These are phyloP conservation scores for Alternaria gansuensis DNA, from an alignment of 2,329 filamentous ascomycete species.

Conservation along the genomic window DNA sequence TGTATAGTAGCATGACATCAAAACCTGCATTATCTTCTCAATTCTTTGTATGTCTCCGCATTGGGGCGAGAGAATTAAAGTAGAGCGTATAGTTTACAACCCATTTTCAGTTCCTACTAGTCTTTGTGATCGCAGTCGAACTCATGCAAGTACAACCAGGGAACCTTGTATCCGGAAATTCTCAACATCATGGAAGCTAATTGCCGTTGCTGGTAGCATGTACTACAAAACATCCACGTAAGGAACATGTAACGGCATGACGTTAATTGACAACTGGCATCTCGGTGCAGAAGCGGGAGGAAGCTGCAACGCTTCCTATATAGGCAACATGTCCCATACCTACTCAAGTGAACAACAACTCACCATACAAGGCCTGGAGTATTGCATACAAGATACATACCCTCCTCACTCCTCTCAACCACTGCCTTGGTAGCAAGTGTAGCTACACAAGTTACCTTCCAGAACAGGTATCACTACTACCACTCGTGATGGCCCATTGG, in stretches of 20 bases:
- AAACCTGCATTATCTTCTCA: conserved; percentile 6
- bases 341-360: background rate
- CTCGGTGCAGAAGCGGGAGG: conserved; percentile 1
- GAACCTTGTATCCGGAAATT: conserved; percentile 12
- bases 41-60: background rate
- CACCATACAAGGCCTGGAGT: background rate
- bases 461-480: conserved; percentile 54
- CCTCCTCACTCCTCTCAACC: background rate
- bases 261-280: conserved; percentile 12
- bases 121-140: background rate
- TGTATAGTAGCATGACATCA: conserved; percentile 7
- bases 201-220: conserved; percentile 4
- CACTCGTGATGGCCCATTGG: conserved; percentile 60
- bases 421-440: background rate
- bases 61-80: background rate
- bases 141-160: conserved; percentile 13
- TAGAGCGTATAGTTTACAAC: background rate
- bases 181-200: conserved; percentile 15
- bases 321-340: background rate
- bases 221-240: conserved; percentile 1
- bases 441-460: conserved; percentile 24
- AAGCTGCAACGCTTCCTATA: background rate
- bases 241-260: conserved; percentile 6
- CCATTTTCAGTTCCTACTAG: background rate
- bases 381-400: background rate